phyloP scores from a whole-genome alignment of 768 basidiomycete genomes.

The Collybia sp. region DNA sequence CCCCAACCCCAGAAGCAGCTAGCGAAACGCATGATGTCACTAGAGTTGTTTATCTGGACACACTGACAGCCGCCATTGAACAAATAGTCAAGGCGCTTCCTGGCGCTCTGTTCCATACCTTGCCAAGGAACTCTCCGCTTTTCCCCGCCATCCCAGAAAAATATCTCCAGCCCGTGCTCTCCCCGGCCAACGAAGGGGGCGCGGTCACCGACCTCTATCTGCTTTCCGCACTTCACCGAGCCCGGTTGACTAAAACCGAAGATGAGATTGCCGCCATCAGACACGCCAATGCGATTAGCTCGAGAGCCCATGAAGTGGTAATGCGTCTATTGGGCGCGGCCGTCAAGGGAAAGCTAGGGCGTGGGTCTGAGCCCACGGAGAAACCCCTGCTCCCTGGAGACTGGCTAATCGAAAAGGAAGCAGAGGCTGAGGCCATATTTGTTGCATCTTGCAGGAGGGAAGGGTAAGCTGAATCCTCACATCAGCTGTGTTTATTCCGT shows the following conservation, averaged over 20 bases:
- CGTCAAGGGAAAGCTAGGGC: conserved; percentile 50
- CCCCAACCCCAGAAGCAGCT: conserved; percentile 56
- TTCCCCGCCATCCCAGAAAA: conserved; percentile 47
- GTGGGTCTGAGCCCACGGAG: conserved; percentile 35
- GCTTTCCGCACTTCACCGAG: conserved; percentile 71
- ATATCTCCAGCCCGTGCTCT: conserved; percentile 32
- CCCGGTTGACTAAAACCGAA: conserved; percentile 74
- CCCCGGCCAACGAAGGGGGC: conserved; percentile 24
- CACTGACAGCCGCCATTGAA: conserved; percentile 41
- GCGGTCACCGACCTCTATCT: conserved; percentile 59
- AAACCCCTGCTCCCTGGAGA: conserved; percentile 64
- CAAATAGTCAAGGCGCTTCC: conserved; percentile 43
- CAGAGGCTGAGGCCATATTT: conserved; percentile 92
- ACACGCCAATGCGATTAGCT: conserved; percentile 82
- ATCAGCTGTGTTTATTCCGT: neutral
- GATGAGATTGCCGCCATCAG: conserved; percentile 73
- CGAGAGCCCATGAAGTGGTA: conserved; percentile 84
- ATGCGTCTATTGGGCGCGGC: conserved; percentile 86
- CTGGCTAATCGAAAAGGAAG: conserved; percentile 90
- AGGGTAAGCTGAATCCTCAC: conserved; percentile 52
- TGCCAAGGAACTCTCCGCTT: conserved; percentile 46
- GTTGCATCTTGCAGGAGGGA: conserved; percentile 85
- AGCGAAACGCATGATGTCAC: conserved; percentile 54
- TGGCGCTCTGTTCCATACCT: conserved; percentile 59
- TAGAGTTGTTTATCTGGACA: conserved; percentile 42